Evolutionary conservation across 2,329 filamentous ascomycete genomes (phyloP).

Genomic region (Ophiobolus disseminans): DNA sequence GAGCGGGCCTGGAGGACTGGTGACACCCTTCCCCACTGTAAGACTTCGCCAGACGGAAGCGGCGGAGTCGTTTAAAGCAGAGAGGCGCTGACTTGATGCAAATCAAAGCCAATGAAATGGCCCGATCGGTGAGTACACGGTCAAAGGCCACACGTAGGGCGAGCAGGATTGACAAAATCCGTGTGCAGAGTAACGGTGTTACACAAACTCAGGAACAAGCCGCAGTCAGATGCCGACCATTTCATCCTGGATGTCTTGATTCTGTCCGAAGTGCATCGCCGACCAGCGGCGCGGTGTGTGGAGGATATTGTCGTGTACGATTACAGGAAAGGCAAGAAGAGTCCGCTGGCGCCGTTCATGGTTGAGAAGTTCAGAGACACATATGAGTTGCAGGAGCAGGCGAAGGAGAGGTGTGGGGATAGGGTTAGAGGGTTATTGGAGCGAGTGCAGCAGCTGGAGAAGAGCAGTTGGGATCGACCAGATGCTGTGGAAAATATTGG

Average conservation of each 20-base stretch:
- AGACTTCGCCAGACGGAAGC: conserved; percentile 4
- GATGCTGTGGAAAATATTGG: conserved; percentile 74
- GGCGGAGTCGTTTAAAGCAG: neutral
- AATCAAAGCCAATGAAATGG: conserved; percentile 71
- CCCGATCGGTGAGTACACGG: conserved; percentile 70
- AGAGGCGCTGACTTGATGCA: conserved; percentile 11
- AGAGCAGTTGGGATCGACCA: conserved; percentile 73
- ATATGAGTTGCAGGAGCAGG: conserved; percentile 68
- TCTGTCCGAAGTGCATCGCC: conserved; percentile 75
- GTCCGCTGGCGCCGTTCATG: conserved; percentile 66
- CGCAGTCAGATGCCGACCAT: conserved; percentile 57
- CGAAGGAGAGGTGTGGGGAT: conserved; percentile 59
- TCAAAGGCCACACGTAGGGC: neutral
- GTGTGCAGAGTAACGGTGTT: conserved; percentile 73
- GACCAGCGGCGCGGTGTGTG: conserved; percentile 74
- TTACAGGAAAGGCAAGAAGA: conserved; percentile 66
- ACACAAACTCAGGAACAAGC: conserved; percentile 72
- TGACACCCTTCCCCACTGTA: neutral
- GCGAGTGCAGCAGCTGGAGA: conserved; percentile 67
- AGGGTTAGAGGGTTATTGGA: conserved; percentile 61
- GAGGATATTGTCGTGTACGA: conserved; percentile 86
- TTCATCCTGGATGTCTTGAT: conserved; percentile 70
- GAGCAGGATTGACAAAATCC: neutral
- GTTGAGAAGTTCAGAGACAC: conserved; percentile 65
- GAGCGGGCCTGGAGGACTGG: neutral